phyloP scores from a whole-genome alignment of 2,329 filamentous ascomycete genomes.

The Pyricularia grisea region DNA sequence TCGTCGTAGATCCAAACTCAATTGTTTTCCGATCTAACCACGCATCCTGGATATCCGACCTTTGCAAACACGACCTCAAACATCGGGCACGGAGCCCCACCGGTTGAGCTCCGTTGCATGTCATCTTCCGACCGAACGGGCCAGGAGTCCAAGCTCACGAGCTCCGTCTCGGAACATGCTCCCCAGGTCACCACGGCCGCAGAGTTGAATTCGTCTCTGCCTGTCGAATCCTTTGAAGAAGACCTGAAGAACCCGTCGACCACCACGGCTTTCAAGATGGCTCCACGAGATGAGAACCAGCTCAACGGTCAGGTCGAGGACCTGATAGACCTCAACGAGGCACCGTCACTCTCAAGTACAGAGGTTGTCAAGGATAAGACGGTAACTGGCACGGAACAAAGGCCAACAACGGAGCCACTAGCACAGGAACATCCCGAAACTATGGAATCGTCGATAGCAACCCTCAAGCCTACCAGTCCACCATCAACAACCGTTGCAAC shows the following conservation, averaged over 20 bases:
- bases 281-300: neutral
- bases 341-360: conserved; percentile 1
- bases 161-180: conserved; percentile 4
- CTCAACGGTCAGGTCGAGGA: neutral
- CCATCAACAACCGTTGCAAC: conserved; percentile 24
- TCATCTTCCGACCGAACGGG: conserved; percentile 4
- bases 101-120: conserved; percentile 8
- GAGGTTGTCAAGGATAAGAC: conserved; percentile 1
- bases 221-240: neutral
- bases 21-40: neutral
- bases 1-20: neutral
- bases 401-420: neutral
- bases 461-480: conserved; percentile 35
- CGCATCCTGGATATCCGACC: neutral
- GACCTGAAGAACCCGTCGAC: neutral
- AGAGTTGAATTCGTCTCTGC: conserved; percentile 1
- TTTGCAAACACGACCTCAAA: conserved; percentile 37
- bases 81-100: conserved; percentile 44
- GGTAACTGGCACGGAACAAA: conserved; percentile 1
- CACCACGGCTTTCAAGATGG: neutral
- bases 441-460: conserved; percentile 31
- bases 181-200: neutral
- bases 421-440: conserved; percentile 5
- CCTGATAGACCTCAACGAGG: conserved; percentile 2
- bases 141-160: neutral